Conservation (phyloP, 2,329 filamentous ascomycete genomes). For the Phialophora chinensis region DNA sequence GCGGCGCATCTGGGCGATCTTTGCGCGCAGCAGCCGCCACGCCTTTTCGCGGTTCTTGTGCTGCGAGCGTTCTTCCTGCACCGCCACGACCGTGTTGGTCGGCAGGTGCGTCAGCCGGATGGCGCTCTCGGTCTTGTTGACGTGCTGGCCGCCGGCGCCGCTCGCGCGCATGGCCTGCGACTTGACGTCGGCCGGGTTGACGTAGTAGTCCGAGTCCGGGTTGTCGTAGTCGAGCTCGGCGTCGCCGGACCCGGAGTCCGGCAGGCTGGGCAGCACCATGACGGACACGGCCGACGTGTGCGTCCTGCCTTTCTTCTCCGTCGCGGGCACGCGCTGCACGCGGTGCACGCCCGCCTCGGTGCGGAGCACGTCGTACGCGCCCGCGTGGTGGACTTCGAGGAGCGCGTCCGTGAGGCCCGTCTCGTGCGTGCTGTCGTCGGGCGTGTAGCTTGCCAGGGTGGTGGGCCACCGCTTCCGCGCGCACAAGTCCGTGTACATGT, state of each 20-base stretch:
- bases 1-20: conserved; percentile 77
- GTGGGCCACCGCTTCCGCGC: conserved; percentile 68
- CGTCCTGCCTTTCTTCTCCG: conserved; percentile 86
- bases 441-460: conserved; percentile 79
- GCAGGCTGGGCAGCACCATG: conserved; percentile 86
- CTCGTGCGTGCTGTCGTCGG: conserved; percentile 66
- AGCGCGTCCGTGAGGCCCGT: conserved; percentile 79
- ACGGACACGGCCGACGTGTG: conserved; percentile 94
- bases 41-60: conserved; percentile 85
- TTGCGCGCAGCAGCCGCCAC: conserved; percentile 82
- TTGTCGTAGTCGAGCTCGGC: conserved; percentile 71
- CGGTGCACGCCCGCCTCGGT: conserved; percentile 93
- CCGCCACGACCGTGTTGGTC: conserved; percentile 82
- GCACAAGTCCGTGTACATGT: conserved; percentile 88
- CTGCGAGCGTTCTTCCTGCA: conserved; percentile 93
- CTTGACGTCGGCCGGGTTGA: conserved; percentile 81
- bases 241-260: conserved; percentile 53
- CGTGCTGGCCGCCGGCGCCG: conserved; percentile 94
- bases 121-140: conserved; percentile 97
- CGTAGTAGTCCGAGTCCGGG: conserved; percentile 88
- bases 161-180: conserved; percentile 89
- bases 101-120: conserved; percentile 90
- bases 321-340: conserved; percentile 90
- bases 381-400: conserved; percentile 76
- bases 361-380: conserved; percentile 80